Percentiles rank a stretch among this genome's conserved stretches.
Evolutionary conservation across 2,329 filamentous ascomycete species (phyloP).

Genomic region (Botryosphaeria dothidea): DNA sequence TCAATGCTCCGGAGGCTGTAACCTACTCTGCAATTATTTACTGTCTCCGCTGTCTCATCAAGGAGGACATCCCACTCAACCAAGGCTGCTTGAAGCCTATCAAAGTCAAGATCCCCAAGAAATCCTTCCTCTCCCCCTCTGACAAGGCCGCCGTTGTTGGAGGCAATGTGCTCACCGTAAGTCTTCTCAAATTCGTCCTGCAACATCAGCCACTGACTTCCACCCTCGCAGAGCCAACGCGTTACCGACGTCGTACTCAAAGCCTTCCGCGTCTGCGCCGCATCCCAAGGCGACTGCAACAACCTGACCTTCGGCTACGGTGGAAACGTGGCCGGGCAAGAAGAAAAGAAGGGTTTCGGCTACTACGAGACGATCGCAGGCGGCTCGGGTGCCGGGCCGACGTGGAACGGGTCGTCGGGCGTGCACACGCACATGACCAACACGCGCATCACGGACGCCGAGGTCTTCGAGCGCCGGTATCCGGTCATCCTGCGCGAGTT

Average conservation of each 20-base stretch:
- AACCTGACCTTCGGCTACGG: slow-evolving; percentile 84
- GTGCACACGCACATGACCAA: slow-evolving; percentile 90
- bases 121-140: slow-evolving; percentile 72
- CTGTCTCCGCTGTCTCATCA: slow-evolving; percentile 77
- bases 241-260: slow-evolving; percentile 82
- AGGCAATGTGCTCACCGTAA: slow-evolving; percentile 72
- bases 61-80: slow-evolving; percentile 80
- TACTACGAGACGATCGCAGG: slow-evolving; percentile 87
- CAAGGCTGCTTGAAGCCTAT: slow-evolving; percentile 82
- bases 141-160: slow-evolving; percentile 79
- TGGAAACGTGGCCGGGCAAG: slow-evolving; percentile 60
- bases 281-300: slow-evolving; percentile 78
- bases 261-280: slow-evolving; percentile 77
- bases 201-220: not conserved
- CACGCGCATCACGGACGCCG: slow-evolving; percentile 77
- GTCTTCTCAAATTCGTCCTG: not conserved
- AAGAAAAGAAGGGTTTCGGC: slow-evolving; percentile 73
- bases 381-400: slow-evolving; percentile 70
- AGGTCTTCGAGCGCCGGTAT: slow-evolving; percentile 76
- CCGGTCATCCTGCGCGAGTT: slow-evolving; percentile 74
- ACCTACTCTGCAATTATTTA: slow-evolving; percentile 86
- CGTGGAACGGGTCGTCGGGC: slow-evolving; percentile 72
- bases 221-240: slow-evolving; percentile 58
- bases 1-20: slow-evolving; percentile 79
- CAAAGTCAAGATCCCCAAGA: slow-evolving; percentile 69